Evolutionary conservation across 1,284 basidiomycete species (phyloP).

Genomic region (Fistulinella cinereoalba): DNA sequence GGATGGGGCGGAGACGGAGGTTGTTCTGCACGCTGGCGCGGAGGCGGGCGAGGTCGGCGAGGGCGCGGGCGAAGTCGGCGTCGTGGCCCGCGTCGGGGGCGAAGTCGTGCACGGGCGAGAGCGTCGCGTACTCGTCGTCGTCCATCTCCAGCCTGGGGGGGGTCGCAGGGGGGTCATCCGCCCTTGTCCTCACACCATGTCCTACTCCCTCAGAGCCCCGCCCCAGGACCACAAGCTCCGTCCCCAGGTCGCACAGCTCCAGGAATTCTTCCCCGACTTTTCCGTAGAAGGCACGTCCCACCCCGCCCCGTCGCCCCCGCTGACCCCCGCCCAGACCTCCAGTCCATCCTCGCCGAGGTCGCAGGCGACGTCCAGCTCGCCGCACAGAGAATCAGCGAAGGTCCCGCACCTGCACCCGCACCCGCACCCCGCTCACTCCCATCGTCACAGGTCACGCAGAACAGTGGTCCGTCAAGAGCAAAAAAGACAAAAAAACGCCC

Average conservation of each 20-base stretch:
- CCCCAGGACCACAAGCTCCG: constrained; percentile 49
- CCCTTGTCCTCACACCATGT: constrained; percentile 39
- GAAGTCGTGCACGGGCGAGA: constrained; percentile 24
- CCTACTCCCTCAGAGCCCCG: constrained; percentile 51
- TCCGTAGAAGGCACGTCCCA: constrained; percentile 63
- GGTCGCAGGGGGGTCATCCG: constrained; percentile 10
- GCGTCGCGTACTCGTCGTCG: constrained; percentile 25
- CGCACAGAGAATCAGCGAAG: constrained; percentile 76
- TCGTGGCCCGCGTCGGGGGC: constrained; percentile 38
- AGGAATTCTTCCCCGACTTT: constrained; percentile 78
- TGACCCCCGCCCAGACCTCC: constrained; percentile 54
- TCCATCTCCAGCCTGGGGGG: constrained; percentile 6
- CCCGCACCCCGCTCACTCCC: constrained; percentile 10
- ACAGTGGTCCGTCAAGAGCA: constrained; percentile 85
- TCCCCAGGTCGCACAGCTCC: constrained; percentile 56
- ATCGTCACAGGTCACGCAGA: constrained; percentile 61
- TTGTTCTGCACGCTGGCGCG: constrained; percentile 70
- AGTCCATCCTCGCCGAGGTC: constrained; percentile 70
- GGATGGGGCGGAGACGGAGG: constrained; percentile 69
- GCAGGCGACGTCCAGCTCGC: constrained; percentile 74
- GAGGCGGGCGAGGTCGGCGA: constrained; percentile 63
- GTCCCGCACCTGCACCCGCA: constrained; percentile 39
- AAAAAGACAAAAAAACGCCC: constrained; percentile 77
- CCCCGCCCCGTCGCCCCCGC: constrained; percentile 21
- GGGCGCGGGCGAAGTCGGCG: constrained; percentile 59